Percentiles rank a stretch among this genome's conserved stretches.
phyloP scores from a whole-genome alignment of 2,329 filamentous ascomycete species.

The Epichloe bromicola region DNA sequence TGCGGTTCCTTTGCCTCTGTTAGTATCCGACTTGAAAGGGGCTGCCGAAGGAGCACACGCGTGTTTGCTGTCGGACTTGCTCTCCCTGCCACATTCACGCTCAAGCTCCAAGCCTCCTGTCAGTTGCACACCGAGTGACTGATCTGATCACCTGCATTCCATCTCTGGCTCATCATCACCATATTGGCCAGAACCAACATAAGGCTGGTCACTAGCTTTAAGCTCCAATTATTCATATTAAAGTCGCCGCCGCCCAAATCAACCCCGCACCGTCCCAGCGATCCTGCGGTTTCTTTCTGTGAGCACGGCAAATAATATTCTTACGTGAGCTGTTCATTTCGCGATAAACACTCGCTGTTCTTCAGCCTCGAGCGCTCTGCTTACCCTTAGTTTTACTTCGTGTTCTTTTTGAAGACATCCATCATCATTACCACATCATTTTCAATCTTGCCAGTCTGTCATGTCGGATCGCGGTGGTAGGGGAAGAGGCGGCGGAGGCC shows the following conservation, averaged over 20 bases:
- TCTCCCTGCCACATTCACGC: too few relatives aligned
- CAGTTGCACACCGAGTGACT: too few relatives aligned
- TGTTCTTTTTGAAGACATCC: too few relatives aligned
- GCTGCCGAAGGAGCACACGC: too few relatives aligned
- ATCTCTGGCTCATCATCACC: background rate
- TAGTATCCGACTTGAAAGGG: too few relatives aligned
- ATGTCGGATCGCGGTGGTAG: slow-evolving; percentile 19
- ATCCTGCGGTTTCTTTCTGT: background rate
- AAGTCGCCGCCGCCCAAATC: background rate
- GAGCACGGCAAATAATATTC: background rate
- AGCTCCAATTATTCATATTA: background rate
- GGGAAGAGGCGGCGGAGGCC: slow-evolving; percentile 9
- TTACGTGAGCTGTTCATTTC: background rate
- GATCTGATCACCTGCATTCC: background rate
- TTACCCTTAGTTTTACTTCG: background rate
- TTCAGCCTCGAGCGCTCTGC: background rate
- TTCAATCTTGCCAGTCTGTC: background rate
- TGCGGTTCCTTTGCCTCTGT: too few relatives aligned
- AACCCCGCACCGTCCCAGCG: background rate
- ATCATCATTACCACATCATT: background rate
- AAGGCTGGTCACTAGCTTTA: background rate
- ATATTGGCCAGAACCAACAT: background rate
- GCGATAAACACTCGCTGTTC: background rate
- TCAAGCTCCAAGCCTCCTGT: too few relatives aligned
- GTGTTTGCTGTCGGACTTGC: too few relatives aligned